phyloP scores from a whole-genome alignment of 148 eudicot species.

The Camellia sinensis region DNA sequence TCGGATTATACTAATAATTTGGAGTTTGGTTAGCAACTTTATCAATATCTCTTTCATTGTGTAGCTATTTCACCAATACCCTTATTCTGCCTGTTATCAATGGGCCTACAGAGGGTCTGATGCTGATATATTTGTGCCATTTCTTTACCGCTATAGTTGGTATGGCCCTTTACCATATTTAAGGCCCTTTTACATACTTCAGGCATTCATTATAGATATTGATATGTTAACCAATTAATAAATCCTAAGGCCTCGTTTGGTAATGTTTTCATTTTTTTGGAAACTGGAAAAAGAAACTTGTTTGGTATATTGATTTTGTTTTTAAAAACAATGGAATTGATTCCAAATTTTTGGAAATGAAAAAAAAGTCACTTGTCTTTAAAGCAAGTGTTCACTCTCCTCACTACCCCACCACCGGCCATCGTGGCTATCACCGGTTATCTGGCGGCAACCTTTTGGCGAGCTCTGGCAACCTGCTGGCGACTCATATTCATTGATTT shows the following conservation, averaged over 20 bases:
- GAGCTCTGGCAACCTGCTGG: too few relatives aligned
- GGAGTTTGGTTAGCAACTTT: not conserved
- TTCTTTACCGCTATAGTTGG: slow-evolving; percentile 88
- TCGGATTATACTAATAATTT: not conserved
- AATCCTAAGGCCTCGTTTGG: not conserved
- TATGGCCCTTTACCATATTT: slow-evolving; percentile 28
- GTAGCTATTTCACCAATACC: slow-evolving; percentile 94
- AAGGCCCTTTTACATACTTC: slow-evolving; percentile 1
- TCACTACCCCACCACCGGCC: too few relatives aligned
- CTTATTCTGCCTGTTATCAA: slow-evolving; percentile 86
- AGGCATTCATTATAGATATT: too few relatives aligned
- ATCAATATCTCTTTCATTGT: not conserved
- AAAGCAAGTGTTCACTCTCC: too few relatives aligned
- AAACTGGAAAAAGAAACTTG: too few relatives aligned
- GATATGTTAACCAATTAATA: not conserved
- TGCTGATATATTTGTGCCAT: slow-evolving; percentile 80
- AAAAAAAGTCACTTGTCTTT: too few relatives aligned
- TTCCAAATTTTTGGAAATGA: too few relatives aligned
- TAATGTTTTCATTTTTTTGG: too few relatives aligned
- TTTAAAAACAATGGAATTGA: too few relatives aligned
- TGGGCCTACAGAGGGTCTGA: slow-evolving; percentile 98
- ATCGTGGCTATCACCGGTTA: too few relatives aligned
- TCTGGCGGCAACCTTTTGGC: too few relatives aligned
- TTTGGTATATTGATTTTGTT: too few relatives aligned
- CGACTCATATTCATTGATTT: not conserved